Percentiles rank a stretch among this genome's conserved stretches.
Evolutionary conservation across 768 basidiomycete genomes (phyloP).

Genomic region (Suillus lakei): DNA sequence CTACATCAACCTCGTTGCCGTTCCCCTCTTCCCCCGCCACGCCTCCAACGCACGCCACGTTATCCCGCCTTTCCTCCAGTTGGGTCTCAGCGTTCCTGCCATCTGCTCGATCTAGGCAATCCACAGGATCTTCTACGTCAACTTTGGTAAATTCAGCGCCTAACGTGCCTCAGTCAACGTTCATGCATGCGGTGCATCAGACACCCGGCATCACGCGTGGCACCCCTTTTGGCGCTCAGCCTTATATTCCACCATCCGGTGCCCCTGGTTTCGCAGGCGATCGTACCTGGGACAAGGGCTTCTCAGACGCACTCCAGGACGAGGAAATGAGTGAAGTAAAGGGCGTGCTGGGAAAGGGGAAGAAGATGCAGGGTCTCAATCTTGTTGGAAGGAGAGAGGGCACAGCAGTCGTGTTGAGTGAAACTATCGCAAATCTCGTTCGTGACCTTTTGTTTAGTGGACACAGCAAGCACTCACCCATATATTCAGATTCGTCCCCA

Average conservation of each 20-base stretch:
- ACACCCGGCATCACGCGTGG: slow-evolving; percentile 41
- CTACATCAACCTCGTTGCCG: slow-evolving; percentile 24
- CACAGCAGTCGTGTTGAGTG: slow-evolving; percentile 56
- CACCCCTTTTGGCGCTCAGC: slow-evolving; percentile 54
- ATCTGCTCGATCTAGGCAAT: slow-evolving; percentile 18
- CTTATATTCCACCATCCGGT: slow-evolving; percentile 57
- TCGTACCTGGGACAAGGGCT: slow-evolving; percentile 69
- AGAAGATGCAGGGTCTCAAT: slow-evolving; percentile 43
- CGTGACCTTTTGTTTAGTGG: slow-evolving; percentile 18
- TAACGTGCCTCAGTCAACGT: slow-evolving; percentile 17
- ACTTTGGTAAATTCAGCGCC: slow-evolving; percentile 15
- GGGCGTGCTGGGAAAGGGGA: slow-evolving; percentile 45
- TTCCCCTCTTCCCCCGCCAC: slow-evolving; percentile 5
- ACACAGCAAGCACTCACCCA: background rate
- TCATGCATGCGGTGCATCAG: slow-evolving; percentile 2
- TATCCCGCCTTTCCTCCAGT: slow-evolving; percentile 52
- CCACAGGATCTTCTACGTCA: slow-evolving; percentile 16
- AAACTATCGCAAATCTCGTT: slow-evolving; percentile 65
- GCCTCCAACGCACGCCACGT: slow-evolving; percentile 38
- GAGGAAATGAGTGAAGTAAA: slow-evolving; percentile 48
- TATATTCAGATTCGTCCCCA: slow-evolving; percentile 65
- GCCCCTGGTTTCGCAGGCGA: slow-evolving; percentile 82
- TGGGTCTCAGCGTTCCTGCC: slow-evolving; percentile 55
- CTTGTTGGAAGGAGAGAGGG: slow-evolving; percentile 59
- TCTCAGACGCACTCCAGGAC: slow-evolving; percentile 49